Evolutionary conservation across 163 green algal species (phyloP), one percentile per base, ranked within the genome.

Genomic region (Scenedesmus sp.): DNA sequence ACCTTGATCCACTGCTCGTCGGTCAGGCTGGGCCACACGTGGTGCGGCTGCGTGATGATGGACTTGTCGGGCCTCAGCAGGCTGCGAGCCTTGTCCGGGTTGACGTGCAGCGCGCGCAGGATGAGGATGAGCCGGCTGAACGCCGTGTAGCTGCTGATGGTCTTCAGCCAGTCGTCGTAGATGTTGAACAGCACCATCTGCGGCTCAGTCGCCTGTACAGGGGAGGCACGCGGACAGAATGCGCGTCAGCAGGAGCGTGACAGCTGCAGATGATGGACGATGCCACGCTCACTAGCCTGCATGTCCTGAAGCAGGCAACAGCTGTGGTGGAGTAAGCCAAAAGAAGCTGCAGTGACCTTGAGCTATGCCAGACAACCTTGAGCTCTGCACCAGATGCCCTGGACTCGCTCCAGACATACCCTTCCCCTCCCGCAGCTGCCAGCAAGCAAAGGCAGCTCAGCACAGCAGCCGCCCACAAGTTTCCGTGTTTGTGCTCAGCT

Each of bases 81-180:
- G 96, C 99, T 99, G 93, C 97, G 96, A 51, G 98, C 97, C 93
- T 96, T 99, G 92, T 99, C 98, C 43, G 98, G 96, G 94, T 99
- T 99, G 85, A 99, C 98, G 94, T 99, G 98, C 92, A 99, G 96
- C 10, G 98, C 96, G 53, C 98, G 94, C 90, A 99, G 96, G 94
- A 99, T 99, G 87, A 99, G 96, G 90, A 99, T 98, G 56, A 99
- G 96, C 76, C 92, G 85, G 35, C 90, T 97, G 94, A 99, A 99
- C 40, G 97, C 97, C 1, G 97, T 99, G 96, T 98, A 99, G 53
- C 94, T 98, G 76, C 94, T 98, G 92, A 99, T 98, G 70, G 97
- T 98, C 90, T 98, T 98, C 42, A 99, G 96, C 98, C 98, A 99
- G 97, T 99, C 98, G 93, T 99, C 98, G 95, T 99, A 99, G 92